A percentile compares a stretch with the other conserved stretches of the same genome.
phyloP scores from a whole-genome alignment of 495 filamentous ascomycete species.

The Neohortaea acidophila region DNA sequence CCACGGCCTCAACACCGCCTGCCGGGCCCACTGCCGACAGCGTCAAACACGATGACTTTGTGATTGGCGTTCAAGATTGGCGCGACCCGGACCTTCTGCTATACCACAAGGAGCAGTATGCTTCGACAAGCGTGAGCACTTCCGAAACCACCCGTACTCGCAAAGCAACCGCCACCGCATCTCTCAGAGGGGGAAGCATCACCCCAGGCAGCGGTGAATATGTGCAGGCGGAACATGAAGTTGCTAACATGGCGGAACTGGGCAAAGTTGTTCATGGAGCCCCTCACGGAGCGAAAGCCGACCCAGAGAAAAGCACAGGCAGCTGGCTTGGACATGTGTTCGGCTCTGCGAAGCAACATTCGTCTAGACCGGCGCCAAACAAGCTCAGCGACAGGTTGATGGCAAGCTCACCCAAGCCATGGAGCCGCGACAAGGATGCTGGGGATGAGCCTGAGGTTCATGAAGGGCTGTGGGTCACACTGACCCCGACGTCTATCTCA shows the following conservation, averaged over 20 bases:
- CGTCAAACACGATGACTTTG: constrained; percentile 60
- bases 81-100: constrained; percentile 65
- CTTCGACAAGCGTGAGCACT: constrained; percentile 9
- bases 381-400: neutral
- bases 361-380: neutral
- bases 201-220: constrained; percentile 72
- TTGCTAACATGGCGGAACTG: constrained; percentile 24
- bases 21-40: constrained; percentile 14
- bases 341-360: neutral
- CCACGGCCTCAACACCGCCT: constrained; percentile 13
- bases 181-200: constrained; percentile 51
- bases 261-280: constrained; percentile 30
- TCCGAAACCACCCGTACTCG: constrained; percentile 16
- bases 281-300: neutral
- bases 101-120: constrained; percentile 16
- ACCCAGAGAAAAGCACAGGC: neutral
- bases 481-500: constrained; percentile 79
- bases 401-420: neutral
- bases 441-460: constrained; percentile 26
- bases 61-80: constrained; percentile 91
- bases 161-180: constrained; percentile 26
- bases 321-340: constrained; percentile 1
- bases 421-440: neutral
- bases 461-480: constrained; percentile 86
- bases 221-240: constrained; percentile 23